A percentile compares a stretch with the other conserved stretches of the same genome.
Evolutionary conservation across 768 basidiomycete species (phyloP).

Genomic region (Candolleomyces efflorescens): DNA sequence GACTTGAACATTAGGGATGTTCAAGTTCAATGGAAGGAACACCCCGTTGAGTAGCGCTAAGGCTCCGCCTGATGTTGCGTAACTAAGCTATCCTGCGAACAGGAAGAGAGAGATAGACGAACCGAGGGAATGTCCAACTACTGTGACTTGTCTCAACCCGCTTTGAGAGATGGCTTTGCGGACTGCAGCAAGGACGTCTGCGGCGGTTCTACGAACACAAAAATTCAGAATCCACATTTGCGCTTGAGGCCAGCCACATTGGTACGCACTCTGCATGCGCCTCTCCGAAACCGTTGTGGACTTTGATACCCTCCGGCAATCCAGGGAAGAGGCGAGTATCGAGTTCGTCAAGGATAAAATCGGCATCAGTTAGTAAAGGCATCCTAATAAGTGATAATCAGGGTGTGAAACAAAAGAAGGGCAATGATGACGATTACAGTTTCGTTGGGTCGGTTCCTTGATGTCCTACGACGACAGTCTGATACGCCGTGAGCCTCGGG

Average conservation of each 20-base stretch:
- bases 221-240: background rate
- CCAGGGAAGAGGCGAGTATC: constrained; percentile 41
- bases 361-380: constrained; percentile 34
- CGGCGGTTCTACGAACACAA: constrained; percentile 31
- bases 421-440: constrained; percentile 20
- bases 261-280: constrained; percentile 35
- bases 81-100: constrained; percentile 42
- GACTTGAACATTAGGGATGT: constrained; percentile 38
- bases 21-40: constrained; percentile 48
- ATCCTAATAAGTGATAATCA: constrained; percentile 23
- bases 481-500: background rate
- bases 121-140: constrained; percentile 44
- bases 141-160: constrained; percentile 29
- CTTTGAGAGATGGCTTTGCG: constrained; percentile 29
- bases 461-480: constrained; percentile 34
- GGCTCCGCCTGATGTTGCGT: constrained; percentile 47
- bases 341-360: constrained; percentile 27
- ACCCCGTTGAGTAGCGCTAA: constrained; percentile 53
- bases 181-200: constrained; percentile 35
- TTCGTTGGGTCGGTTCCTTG: constrained; percentile 30
- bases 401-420: background rate
- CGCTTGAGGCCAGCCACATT: background rate
- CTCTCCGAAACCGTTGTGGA: constrained; percentile 40
- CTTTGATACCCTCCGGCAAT: constrained; percentile 31
- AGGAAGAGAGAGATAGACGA: constrained; percentile 12